Percentiles rank a stretch among this genome's conserved stretches.
phyloP scores from a whole-genome alignment of 805 yeast genomes.

The Kazachstania kunashirensis region DNA sequence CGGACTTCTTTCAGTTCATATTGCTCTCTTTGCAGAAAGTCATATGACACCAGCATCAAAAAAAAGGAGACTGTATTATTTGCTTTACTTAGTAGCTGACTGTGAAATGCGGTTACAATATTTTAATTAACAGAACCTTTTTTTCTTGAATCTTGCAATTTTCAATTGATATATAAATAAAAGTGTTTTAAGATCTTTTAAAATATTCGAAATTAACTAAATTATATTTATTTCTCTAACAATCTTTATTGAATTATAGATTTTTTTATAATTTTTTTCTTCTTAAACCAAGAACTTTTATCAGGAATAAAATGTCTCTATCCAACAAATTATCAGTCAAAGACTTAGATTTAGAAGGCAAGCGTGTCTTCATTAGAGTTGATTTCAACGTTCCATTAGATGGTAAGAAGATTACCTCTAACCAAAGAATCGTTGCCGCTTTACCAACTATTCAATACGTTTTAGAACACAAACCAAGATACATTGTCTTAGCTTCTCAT shows the following conservation, averaged over 20 bases:
- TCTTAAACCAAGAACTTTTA: no score
- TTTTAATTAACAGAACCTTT: no score
- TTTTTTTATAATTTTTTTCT: no score
- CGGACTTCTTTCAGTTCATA: no score
- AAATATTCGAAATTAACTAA: neutral
- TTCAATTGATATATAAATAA: no score
- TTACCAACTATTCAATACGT: slow-evolving; percentile 95
- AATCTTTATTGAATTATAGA: neutral
- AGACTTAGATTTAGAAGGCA: slow-evolving; percentile 75
- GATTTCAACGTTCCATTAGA: slow-evolving; percentile 93
- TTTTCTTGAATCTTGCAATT: no score
- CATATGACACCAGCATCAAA: no score
- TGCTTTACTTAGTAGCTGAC: no score
- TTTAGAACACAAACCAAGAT: slow-evolving; percentile 81
- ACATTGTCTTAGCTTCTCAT: slow-evolving; percentile 87
- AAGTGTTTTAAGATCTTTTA: no score
- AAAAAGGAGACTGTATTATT: no score
- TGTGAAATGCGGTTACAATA: no score
- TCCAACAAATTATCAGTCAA: slow-evolving; percentile 85
- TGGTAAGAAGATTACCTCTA: slow-evolving; percentile 94
- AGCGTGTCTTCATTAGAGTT: slow-evolving; percentile 96
- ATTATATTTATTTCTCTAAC: neutral
- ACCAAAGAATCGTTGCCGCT: slow-evolving; percentile 98
- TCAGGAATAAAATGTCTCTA: slow-evolving; percentile 73
- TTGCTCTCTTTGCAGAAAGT: no score